A percentile compares a stretch with the other conserved stretches of the same genome.
Evolutionary conservation across 2,329 filamentous ascomycete genomes (phyloP).

Genomic region (Hypoxylon sp.): DNA sequence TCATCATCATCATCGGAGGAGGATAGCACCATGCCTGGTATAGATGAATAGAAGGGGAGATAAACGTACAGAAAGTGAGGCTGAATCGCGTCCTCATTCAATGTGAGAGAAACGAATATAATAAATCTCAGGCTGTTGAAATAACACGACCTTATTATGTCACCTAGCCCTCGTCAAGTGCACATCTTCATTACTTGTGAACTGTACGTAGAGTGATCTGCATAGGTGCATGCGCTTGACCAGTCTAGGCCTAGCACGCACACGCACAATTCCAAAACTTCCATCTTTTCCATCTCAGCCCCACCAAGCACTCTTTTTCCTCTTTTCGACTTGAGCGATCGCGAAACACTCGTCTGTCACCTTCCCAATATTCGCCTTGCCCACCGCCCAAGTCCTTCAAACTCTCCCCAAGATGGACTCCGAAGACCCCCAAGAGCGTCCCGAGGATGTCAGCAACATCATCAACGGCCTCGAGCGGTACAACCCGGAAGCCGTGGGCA

Average conservation of each 20-base stretch:
- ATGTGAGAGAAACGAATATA: too few relatives aligned
- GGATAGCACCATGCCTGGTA: too few relatives aligned
- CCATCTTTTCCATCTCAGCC: constrained; percentile 32
- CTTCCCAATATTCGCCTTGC: constrained; percentile 21
- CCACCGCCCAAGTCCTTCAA: constrained; percentile 6
- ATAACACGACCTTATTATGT: too few relatives aligned
- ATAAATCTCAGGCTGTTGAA: too few relatives aligned
- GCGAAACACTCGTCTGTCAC: constrained; percentile 30
- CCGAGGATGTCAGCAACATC: constrained; percentile 89
- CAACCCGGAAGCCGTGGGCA: constrained; percentile 93
- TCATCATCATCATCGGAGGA: too few relatives aligned
- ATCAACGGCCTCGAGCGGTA: constrained; percentile 98
- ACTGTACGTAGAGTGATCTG: not conserved
- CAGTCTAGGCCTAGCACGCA: constrained; percentile 35
- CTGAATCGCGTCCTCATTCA: too few relatives aligned
- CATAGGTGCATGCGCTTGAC: constrained; percentile 22
- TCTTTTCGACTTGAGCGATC: constrained; percentile 34
- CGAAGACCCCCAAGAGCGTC: constrained; percentile 91
- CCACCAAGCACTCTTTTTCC: constrained; percentile 43
- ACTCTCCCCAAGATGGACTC: constrained; percentile 62
- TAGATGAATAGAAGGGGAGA: too few relatives aligned
- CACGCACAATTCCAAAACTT: constrained; percentile 43
- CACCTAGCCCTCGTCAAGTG: not conserved
- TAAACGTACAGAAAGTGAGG: too few relatives aligned
- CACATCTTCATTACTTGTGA: not conserved